Base-by-base conservation (phyloP, 129 eudicot genomes). In the Saposhnikovia divaricata region DNA sequence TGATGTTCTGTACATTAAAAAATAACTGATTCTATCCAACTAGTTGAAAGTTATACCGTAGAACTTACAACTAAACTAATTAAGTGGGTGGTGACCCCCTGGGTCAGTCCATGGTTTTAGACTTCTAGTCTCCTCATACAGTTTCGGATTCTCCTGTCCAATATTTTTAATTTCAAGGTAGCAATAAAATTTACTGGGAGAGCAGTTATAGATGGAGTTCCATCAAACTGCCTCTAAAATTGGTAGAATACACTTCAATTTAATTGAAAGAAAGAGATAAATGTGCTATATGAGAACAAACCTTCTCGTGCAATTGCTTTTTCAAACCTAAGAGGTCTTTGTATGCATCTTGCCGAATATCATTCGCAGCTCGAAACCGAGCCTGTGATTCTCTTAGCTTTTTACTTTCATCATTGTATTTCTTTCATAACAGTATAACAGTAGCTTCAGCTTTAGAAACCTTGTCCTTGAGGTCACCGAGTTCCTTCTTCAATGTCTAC, bases 401-500 rank as follows among this genome's bases (percentile, higher is more conserved):
- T 80, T 57, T 79, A 80, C 82, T 81, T 81, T 88, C 93, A 23
- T 82, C 90, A 31, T 92, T 87, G 74, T 80, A 86, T 78, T 85
- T 86, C 84, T 66, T 87, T 59, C 71, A 83, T 18, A 84, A 85
- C 78, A 90, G 74, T 31, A 10, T 39, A 14, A 77, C 88, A 81
- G 47, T 69, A 10, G 88, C 87, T 86, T 89, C 92, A 77, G 96
- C 94, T 87, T 89, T 89, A 55, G 84, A 72, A 46, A 84, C 88
- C 69, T 73, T 83, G 40, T 51, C 83, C 81, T 89, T 90, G 46
- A 92, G 88, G 38, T 78, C 45, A 80, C 85, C 91, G 12, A 89
- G 81, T 86, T 95, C 97, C 85, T 95, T 95, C 87, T 86, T 90
- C 53, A 92, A 85, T 46, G 78, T 76, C 99, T 95, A 83, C 79